Percentiles rank a stretch among this genome's conserved stretches.
phyloP scores from a whole-genome alignment of 2,329 filamentous ascomycete genomes.

The Orbilia brochopaga region DNA sequence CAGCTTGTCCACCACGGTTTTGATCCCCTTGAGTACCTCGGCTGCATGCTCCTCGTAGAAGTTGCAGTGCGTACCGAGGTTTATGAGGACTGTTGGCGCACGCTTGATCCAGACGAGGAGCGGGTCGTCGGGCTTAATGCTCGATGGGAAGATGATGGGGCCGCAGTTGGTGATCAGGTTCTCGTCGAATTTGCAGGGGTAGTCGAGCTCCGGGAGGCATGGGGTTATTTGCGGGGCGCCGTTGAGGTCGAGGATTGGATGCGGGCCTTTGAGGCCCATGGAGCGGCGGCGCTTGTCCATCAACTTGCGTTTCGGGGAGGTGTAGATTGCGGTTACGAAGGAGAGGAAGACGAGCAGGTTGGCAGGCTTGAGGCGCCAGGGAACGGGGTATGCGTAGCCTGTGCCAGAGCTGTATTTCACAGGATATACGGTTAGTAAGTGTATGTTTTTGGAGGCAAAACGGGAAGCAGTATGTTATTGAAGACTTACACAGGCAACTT shows the following conservation, averaged over 20 bases:
- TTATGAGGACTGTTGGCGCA: slow-evolving; percentile 51
- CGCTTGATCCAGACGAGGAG: slow-evolving; percentile 47
- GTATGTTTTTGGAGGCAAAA: neutral
- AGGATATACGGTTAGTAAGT: neutral
- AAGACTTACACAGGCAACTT: slow-evolving; percentile 44
- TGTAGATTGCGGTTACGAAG: slow-evolving; percentile 32
- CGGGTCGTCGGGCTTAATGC: slow-evolving; percentile 36
- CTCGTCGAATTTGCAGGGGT: slow-evolving; percentile 35
- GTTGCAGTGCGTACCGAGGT: slow-evolving; percentile 51
- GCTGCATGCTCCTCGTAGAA: slow-evolving; percentile 35
- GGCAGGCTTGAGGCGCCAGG: slow-evolving; percentile 31
- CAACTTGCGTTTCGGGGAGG: slow-evolving; percentile 31
- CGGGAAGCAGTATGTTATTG: neutral
- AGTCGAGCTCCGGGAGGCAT: slow-evolving; percentile 49
- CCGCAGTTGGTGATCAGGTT: slow-evolving; percentile 49
- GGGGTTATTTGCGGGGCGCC: slow-evolving; percentile 48
- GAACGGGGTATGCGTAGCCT: slow-evolving; percentile 49
- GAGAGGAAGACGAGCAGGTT: slow-evolving; percentile 43
- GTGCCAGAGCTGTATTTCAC: slow-evolving; percentile 28
- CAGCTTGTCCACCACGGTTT: slow-evolving; percentile 26
- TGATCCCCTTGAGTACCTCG: slow-evolving; percentile 40
- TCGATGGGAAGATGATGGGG: slow-evolving; percentile 47
- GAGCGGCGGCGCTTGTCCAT: slow-evolving; percentile 36
- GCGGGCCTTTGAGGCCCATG: slow-evolving; percentile 39
- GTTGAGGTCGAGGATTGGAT: slow-evolving; percentile 39